phyloP scores from a whole-genome alignment of 495 filamentous ascomycete species.

The Pseudotulostoma volvatum region DNA sequence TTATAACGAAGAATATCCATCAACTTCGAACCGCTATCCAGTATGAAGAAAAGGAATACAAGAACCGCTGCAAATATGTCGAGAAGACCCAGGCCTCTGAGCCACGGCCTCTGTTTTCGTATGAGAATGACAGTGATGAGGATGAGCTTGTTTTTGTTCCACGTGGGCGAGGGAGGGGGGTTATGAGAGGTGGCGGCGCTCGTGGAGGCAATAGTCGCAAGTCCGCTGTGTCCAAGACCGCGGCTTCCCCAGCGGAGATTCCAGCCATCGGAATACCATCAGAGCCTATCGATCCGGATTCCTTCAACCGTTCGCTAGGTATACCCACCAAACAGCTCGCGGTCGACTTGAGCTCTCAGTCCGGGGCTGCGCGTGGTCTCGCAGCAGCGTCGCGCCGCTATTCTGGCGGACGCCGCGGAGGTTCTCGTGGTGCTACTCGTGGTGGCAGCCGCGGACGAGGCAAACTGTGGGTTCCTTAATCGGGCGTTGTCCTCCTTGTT shows the following conservation, averaged over 20 bases:
- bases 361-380: constrained; percentile 22
- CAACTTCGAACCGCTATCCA: constrained; percentile 41
- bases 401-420: constrained; percentile 14
- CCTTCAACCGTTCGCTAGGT: constrained; percentile 31
- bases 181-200: constrained; percentile 22
- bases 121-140: constrained; percentile 37
- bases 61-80: constrained; percentile 35
- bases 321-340: constrained; percentile 16
- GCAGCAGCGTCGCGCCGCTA: constrained; percentile 23
- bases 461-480: constrained; percentile 40
- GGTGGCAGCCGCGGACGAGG: constrained; percentile 29
- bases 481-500: too few relatives aligned
- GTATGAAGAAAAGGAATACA: constrained; percentile 42
- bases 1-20: constrained; percentile 41
- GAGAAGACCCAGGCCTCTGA: constrained; percentile 27
- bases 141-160: constrained; percentile 43
- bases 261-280: constrained; percentile 28
- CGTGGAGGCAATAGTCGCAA: constrained; percentile 21
- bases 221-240: constrained; percentile 11
- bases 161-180: constrained; percentile 27
- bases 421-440: constrained; percentile 7
- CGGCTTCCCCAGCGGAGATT: constrained; percentile 14
- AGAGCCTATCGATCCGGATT: constrained; percentile 38
- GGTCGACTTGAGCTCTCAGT: constrained; percentile 23
- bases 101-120: constrained; percentile 26